Conservation (phyloP, 139 green algal genomes). For the Diplosphaera chodatii region DNA sequence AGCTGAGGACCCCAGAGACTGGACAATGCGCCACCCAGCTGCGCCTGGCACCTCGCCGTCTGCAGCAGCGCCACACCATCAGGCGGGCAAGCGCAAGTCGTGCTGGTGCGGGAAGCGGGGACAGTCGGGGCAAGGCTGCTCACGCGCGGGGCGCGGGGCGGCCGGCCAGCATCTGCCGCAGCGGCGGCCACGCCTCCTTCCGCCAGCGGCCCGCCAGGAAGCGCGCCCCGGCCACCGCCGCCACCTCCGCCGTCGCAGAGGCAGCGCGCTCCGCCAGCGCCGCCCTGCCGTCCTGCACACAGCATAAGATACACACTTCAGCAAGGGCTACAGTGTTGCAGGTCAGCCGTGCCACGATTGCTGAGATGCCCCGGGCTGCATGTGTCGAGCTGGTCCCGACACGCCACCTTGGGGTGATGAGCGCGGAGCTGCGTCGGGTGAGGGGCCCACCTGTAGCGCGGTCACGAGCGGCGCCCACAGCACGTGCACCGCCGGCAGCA, state of each 20-base stretch:
- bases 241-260: slow-evolving; percentile 9
- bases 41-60: no score
- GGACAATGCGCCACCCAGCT: no score
- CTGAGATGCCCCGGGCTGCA: no score
- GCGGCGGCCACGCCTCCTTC: slow-evolving; percentile 51
- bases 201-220: slow-evolving; percentile 55
- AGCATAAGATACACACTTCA: no score
- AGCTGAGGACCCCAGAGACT: no score
- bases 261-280: slow-evolving; percentile 29
- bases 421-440: no score
- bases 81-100: no score
- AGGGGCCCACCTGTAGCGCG: slow-evolving; percentile 37
- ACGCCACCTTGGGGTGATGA: no score
- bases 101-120: no score
- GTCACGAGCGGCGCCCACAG: slow-evolving; percentile 52
- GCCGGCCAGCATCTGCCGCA: slow-evolving; percentile 43
- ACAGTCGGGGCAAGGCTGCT: background rate
- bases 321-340: no score
- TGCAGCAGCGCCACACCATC: no score
- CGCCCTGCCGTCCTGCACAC: slow-evolving; percentile 41
- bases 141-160: slow-evolving; percentile 21
- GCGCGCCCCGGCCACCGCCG: slow-evolving; percentile 23
- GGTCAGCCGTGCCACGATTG: background rate
- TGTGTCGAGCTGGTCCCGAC: no score
- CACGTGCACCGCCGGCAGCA: slow-evolving; percentile 64